Evolutionary conservation across 73 alveolate species (phyloP).

Genomic region (Blepharisma japonicum): DNA sequence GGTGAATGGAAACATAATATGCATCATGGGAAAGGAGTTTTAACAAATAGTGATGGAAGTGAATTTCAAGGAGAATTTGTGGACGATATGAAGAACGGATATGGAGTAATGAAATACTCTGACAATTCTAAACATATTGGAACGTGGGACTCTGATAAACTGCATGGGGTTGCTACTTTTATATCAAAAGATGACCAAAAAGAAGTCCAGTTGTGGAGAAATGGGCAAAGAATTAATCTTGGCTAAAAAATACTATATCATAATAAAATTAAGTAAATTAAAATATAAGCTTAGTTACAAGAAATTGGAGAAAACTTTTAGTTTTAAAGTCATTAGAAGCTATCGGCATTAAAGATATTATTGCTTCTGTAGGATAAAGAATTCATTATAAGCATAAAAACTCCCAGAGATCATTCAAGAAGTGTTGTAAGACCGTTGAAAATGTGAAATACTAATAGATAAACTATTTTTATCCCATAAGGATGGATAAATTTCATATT

Average conservation of each 20-base stretch:
- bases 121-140: slow-evolving; percentile 33
- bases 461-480: too few relatives aligned
- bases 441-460: too few relatives aligned
- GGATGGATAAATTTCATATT: too few relatives aligned
- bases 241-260: neutral
- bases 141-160: slow-evolving; percentile 22
- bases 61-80: slow-evolving; percentile 36
- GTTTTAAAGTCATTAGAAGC: too few relatives aligned
- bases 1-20: slow-evolving; percentile 46
- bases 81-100: slow-evolving; percentile 32
- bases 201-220: slow-evolving; percentile 27
- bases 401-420: too few relatives aligned
- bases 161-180: slow-evolving; percentile 23
- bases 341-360: too few relatives aligned
- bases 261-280: too few relatives aligned
- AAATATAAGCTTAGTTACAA: too few relatives aligned
- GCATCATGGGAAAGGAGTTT: slow-evolving; percentile 52
- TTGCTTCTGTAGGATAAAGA: too few relatives aligned
- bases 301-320: too few relatives aligned
- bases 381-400: too few relatives aligned
- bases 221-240: slow-evolving; percentile 28
- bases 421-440: too few relatives aligned
- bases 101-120: slow-evolving; percentile 14
- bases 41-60: slow-evolving; percentile 39
- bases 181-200: slow-evolving; percentile 19